phyloP scores from a whole-genome alignment of 148 eudicot species.

The Tetragonia tetragonoides region DNA sequence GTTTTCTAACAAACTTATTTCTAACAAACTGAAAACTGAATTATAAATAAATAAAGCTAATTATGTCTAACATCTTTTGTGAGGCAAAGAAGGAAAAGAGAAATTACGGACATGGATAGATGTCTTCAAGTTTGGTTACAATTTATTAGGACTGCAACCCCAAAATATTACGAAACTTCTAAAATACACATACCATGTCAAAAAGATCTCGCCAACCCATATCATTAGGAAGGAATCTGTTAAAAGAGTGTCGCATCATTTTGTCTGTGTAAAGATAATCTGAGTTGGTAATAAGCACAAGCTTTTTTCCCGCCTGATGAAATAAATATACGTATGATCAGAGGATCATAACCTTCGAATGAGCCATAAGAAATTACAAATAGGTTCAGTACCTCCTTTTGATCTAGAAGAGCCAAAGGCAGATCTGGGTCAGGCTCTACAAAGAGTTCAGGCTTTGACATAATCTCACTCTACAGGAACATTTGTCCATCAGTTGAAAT shows the following conservation, averaged over 20 bases:
- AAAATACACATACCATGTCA: slow-evolving; percentile 66
- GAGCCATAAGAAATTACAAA: not conserved
- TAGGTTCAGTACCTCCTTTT: slow-evolving; percentile 69
- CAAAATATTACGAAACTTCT: not conserved
- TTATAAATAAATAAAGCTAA: no score
- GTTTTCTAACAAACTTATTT: no score
- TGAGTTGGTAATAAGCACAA: slow-evolving; percentile 89
- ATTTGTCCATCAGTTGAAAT: slow-evolving; percentile 18
- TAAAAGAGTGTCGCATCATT: slow-evolving; percentile 96
- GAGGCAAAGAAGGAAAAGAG: not conserved
- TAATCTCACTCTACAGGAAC: slow-evolving; percentile 78
- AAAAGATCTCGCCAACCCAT: slow-evolving; percentile 93
- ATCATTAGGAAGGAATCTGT: slow-evolving; percentile 92
- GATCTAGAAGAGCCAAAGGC: slow-evolving; percentile 93
- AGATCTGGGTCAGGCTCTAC: slow-evolving; percentile 97
- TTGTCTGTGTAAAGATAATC: slow-evolving; percentile 86
- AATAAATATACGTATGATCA: slow-evolving; percentile 16
- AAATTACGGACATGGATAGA: not conserved
- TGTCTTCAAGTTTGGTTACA: not conserved
- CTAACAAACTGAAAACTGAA: no score
- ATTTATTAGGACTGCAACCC: not conserved
- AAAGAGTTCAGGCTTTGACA: slow-evolving; percentile 95
- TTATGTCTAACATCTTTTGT: no score
- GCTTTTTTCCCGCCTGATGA: slow-evolving; percentile 86
- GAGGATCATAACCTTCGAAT: slow-evolving; percentile 1